Conservation (phyloP, 306 rosid species). For the Fagus sylvatica region DNA sequence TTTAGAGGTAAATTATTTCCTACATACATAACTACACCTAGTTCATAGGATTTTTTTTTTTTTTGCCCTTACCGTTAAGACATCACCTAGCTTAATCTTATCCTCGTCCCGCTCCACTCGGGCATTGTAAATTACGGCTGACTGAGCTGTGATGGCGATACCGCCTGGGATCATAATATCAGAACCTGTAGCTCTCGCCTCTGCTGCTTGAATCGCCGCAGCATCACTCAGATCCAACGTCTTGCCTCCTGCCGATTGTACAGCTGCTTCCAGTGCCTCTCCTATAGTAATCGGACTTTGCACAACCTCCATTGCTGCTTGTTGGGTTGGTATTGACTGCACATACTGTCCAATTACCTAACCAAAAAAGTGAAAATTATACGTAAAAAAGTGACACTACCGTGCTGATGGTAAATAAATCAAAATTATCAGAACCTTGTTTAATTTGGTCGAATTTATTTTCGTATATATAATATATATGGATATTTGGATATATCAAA, state of each 20-base stretch:
- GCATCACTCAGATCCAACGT: constrained; percentile 63
- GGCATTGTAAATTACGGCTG: constrained; percentile 54
- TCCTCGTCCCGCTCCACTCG: constrained; percentile 24
- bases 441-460: too few relatives aligned
- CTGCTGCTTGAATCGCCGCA: constrained; percentile 69
- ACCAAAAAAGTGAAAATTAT: neutral
- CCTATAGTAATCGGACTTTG: constrained; percentile 55
- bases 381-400: too few relatives aligned
- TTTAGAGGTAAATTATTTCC: too few relatives aligned
- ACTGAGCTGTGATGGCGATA: constrained; percentile 52
- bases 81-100: constrained; percentile 60
- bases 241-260: constrained; percentile 43
- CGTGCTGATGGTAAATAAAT: too few relatives aligned
- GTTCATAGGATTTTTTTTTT: too few relatives aligned
- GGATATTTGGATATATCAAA: too few relatives aligned
- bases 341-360: constrained; percentile 61
- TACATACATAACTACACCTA: too few relatives aligned
- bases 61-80: constrained; percentile 29
- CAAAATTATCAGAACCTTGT: too few relatives aligned
- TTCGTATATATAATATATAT: too few relatives aligned
- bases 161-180: constrained; percentile 49
- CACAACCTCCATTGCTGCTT: neutral
- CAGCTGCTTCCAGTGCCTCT: constrained; percentile 75
- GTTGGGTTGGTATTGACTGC: constrained; percentile 38
- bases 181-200: constrained; percentile 55